Conservation (phyloP, 108 stramenopile genomes). For the Poteriospumella lacustris region DNA sequence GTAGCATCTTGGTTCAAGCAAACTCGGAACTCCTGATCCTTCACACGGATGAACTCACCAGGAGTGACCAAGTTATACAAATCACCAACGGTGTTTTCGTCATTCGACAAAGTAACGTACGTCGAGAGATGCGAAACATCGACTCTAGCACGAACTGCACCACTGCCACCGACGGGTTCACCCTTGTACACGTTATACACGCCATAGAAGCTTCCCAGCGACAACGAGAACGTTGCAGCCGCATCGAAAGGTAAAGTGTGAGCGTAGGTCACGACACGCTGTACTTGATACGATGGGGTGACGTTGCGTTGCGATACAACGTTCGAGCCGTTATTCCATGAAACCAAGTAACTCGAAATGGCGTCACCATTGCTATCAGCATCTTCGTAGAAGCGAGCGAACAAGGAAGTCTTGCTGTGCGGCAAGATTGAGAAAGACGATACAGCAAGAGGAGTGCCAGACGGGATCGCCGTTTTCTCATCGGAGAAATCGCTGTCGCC, state of each 20-base stretch:
- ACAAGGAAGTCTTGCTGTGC: slow-evolving; percentile 34
- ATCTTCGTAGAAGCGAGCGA: slow-evolving; percentile 47
- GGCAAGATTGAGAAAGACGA: slow-evolving; percentile 43
- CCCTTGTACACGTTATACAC: slow-evolving; percentile 36
- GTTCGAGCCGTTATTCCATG: slow-evolving; percentile 1
- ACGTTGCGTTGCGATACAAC: neutral
- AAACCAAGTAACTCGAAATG: slow-evolving; percentile 51
- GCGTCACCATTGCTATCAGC: slow-evolving; percentile 51
- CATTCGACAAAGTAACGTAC: neutral
- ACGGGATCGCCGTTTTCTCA: slow-evolving; percentile 46
- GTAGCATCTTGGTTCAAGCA: slow-evolving; percentile 37
- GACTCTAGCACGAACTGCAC: neutral
- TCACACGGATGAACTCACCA: slow-evolving; percentile 57
- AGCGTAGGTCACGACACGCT: slow-evolving; percentile 56
- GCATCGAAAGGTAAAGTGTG: slow-evolving; percentile 53
- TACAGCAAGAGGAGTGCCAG: slow-evolving; percentile 28
- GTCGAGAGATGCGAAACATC: neutral
- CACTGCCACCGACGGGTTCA: neutral
- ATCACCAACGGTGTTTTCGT: neutral
- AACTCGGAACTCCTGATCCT: slow-evolving; percentile 57
- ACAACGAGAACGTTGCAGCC: slow-evolving; percentile 54
- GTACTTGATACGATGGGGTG: slow-evolving; percentile 40
- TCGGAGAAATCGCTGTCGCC: slow-evolving; percentile 42
- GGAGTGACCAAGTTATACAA: slow-evolving; percentile 44
- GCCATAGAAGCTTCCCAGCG: slow-evolving; percentile 60